Evolutionary conservation across 345 rosid species (phyloP), one percentile per base, ranked within the genome.

Genomic region (Rhizophora apiculata): DNA sequence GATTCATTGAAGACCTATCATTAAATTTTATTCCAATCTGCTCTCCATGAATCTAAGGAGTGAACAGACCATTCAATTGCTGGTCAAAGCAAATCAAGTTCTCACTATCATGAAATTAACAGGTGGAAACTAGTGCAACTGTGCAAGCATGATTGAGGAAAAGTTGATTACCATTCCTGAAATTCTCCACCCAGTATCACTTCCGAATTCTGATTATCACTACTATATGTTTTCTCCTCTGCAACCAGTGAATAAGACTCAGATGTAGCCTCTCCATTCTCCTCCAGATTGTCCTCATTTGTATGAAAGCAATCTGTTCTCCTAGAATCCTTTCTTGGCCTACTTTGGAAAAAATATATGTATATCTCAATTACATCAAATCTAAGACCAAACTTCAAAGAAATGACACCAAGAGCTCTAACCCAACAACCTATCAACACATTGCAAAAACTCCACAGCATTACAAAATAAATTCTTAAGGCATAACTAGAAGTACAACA

Each of bases 211-310:
- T 81, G 84, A 64, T 81, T 78, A 78, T 88, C 92, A 74, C 91
- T 89, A 73, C 88, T 85, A 67, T 79, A 83, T 62, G 83, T 87
- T 79, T 82, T 90, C 56, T 95, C 93, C 69, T 90, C 96, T 32
- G 80, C 84, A 75, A 69, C 71, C 84, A 86, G 82, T 46, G 97
- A 88, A 62, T 82, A 85, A 67, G 91, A 95, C 79, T 89, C 97
- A 24, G 97, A 88, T 65, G 88, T 82, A 79, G 81, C 84, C 56
- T 80, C 72, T 68, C 79, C 64, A 71, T 83, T 83, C 67, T 77
- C 88, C 75, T 80, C 88, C 62, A 64, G 37, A 39, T 70, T 75
- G 52, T 27, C 74, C 76, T 74, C 90, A 31, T 75, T 77, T 11
- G 74, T 85, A 69, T 39, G 68, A 52, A 83, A 78, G 65, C 72